Evolutionary conservation across 805 yeast genomes (phyloP).

Genomic region (Kazachstania bromeliacearum): DNA sequence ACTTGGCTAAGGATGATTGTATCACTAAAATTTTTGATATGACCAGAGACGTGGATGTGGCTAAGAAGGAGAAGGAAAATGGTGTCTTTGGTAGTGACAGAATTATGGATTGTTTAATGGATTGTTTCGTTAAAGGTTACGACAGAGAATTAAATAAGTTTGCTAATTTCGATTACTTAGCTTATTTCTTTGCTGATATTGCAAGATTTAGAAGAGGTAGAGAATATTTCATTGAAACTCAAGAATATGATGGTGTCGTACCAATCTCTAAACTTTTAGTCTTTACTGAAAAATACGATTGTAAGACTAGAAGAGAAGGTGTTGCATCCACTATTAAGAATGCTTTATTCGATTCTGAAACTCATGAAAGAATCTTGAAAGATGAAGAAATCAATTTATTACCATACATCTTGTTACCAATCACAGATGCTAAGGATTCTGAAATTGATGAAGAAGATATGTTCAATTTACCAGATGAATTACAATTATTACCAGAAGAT

Average conservation of each 20-base stretch:
- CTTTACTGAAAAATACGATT: slow-evolving; percentile 72
- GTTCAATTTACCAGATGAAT: slow-evolving; percentile 79
- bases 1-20: slow-evolving; percentile 69
- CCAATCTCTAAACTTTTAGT: slow-evolving; percentile 76
- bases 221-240: slow-evolving; percentile 62
- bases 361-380: slow-evolving; percentile 50
- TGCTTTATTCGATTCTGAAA: slow-evolving; percentile 67
- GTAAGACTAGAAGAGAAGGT: slow-evolving; percentile 78
- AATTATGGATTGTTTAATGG: slow-evolving; percentile 74
- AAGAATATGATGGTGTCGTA: slow-evolving; percentile 62
- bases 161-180: slow-evolving; percentile 73
- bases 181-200: slow-evolving; percentile 83
- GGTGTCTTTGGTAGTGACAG: slow-evolving; percentile 44
- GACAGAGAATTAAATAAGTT: slow-evolving; percentile 60
- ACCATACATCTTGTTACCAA: slow-evolving; percentile 74
- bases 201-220: slow-evolving; percentile 72
- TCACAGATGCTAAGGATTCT: slow-evolving; percentile 62
- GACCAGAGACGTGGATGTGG: slow-evolving; percentile 24
- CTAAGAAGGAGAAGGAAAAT: slow-evolving; percentile 25
- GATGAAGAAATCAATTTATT: slow-evolving; percentile 62
- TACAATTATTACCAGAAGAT: slow-evolving; percentile 68
- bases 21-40: slow-evolving; percentile 44
- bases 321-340: slow-evolving; percentile 89
- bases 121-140: slow-evolving; percentile 78
- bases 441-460: slow-evolving; percentile 76